These are phyloP conservation scores for Metschnikowia cubensis DNA, from an alignment of 805 yeast species.

Conservation along the genomic window DNA sequence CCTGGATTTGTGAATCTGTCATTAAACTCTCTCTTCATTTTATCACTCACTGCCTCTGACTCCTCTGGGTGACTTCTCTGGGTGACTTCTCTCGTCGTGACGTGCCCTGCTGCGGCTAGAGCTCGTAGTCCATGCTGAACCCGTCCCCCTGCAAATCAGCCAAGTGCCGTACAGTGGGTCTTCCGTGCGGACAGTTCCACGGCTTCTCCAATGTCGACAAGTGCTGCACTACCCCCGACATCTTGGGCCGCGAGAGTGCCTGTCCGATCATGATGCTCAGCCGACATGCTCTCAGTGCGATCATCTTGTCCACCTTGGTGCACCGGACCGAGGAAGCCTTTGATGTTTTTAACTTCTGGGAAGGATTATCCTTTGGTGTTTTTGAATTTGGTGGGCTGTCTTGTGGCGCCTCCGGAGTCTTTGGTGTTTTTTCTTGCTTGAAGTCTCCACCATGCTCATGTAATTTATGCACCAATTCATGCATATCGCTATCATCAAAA, in stretches of 20 bases:
- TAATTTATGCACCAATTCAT: conserved; percentile 69
- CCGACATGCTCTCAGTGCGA: conserved; percentile 95
- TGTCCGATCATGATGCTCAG: conserved; percentile 92
- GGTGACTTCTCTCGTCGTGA: too few relatives aligned
- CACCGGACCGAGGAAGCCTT: conserved; percentile 38
- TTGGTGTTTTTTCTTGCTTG: background rate
- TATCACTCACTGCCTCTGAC: too few relatives aligned
- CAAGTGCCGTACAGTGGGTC: conserved; percentile 94
- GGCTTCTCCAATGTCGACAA: conserved; percentile 79
- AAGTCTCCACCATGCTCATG: conserved; percentile 38
- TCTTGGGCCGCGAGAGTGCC: conserved; percentile 51
- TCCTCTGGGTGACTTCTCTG: too few relatives aligned
- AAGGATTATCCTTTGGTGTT: too few relatives aligned
- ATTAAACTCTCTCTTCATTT: too few relatives aligned
- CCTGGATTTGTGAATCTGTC: too few relatives aligned
- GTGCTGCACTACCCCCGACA: conserved; percentile 66
- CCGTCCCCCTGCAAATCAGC: conserved; percentile 44
- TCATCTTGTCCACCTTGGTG: conserved; percentile 74
- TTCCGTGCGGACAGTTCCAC: conserved; percentile 96
- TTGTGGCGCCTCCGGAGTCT: too few relatives aligned
- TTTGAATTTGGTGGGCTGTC: too few relatives aligned
- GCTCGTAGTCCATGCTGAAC: conserved; percentile 14
- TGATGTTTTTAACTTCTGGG: background rate
- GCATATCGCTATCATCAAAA: conserved; percentile 65
- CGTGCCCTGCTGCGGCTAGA: conserved; percentile 1